Percentiles rank a stretch among this genome's conserved stretches.
These are phyloP conservation scores for Aleurites moluccanus DNA, from an alignment of 441 rosid species.

Conservation along the genomic window DNA sequence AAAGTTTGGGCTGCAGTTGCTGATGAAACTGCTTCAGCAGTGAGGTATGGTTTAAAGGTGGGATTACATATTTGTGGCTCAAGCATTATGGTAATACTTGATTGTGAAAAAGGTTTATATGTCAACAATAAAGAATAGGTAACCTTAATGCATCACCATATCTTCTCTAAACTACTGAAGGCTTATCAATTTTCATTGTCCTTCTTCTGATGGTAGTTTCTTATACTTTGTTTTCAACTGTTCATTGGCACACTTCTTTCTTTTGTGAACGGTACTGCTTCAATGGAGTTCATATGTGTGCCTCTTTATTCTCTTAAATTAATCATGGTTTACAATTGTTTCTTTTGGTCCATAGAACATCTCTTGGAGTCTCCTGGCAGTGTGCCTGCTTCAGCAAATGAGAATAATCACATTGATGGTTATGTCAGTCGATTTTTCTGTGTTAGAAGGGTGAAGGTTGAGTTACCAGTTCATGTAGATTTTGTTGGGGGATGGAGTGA, in stretches of 20 bases:
- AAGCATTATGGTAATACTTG: not conserved
- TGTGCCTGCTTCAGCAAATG: constrained; percentile 27
- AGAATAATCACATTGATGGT: constrained; percentile 31
- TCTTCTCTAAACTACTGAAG: not conserved
- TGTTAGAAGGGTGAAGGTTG: constrained; percentile 56
- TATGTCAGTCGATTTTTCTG: constrained; percentile 32
- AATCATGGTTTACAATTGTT: constrained; percentile 10
- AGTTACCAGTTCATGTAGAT: constrained; percentile 90
- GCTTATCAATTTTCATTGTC: not conserved
- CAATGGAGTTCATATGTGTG: not conserved
- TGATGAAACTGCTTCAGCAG: constrained; percentile 93
- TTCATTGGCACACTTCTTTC: not conserved
- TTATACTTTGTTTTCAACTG: not conserved
- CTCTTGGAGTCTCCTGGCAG: constrained; percentile 47
- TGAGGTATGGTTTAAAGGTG: constrained; percentile 91
- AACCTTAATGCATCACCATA: not conserved
- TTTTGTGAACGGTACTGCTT: not conserved
- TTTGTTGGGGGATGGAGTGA: constrained; percentile 99
- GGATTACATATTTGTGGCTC: not conserved
- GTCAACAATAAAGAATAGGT: not conserved
- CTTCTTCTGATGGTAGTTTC: not conserved
- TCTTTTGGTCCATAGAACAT: constrained; percentile 48
- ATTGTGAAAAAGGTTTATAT: not conserved
- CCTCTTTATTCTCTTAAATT: not conserved
- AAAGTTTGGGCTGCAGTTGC: constrained; percentile 93